These are phyloP conservation scores for Arabidopsis hybrid DNA, from an alignment of 441 rosid species.

Conservation along the genomic window DNA sequence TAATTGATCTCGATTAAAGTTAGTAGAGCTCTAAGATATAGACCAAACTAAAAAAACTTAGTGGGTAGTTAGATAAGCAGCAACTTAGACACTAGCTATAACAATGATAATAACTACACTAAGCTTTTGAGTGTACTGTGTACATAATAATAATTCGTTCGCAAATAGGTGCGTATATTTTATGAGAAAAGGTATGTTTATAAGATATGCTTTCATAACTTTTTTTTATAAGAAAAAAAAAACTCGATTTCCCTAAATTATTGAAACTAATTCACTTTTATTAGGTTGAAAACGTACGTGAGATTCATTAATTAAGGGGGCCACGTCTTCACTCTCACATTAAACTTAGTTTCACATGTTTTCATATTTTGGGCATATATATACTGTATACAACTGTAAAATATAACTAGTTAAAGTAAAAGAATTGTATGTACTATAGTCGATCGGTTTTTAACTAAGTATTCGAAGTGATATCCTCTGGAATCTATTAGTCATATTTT, in stretches of 20 bases:
- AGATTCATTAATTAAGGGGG: background rate
- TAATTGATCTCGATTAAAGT: slow-evolving; percentile 11
- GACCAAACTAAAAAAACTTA: slow-evolving; percentile 23
- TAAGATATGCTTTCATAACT: background rate
- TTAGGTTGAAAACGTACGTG: slow-evolving; percentile 8
- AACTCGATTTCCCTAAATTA: background rate
- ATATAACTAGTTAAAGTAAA: background rate
- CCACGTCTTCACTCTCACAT: slow-evolving; percentile 3
- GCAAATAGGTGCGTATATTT: background rate
- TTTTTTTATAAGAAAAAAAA: background rate
- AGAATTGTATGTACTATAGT: background rate
- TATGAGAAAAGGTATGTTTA: background rate
- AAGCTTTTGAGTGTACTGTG: slow-evolving; percentile 12
- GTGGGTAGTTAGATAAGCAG: slow-evolving; percentile 43
- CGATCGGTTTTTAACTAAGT: background rate
- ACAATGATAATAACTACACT: slow-evolving; percentile 13
- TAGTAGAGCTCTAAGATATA: slow-evolving; percentile 23
- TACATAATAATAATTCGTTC: background rate
- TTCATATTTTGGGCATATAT: background rate
- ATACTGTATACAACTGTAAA: background rate
- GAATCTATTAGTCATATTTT: background rate
- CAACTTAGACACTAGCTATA: slow-evolving; percentile 38
- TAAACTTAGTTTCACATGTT: background rate
- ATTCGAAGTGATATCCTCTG: background rate
- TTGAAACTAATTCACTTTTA: slow-evolving; percentile 19